These are phyloP conservation scores for Chaetomium cochliodes DNA, from an alignment of 495 filamentous ascomycete species.

Conservation along the genomic window DNA sequence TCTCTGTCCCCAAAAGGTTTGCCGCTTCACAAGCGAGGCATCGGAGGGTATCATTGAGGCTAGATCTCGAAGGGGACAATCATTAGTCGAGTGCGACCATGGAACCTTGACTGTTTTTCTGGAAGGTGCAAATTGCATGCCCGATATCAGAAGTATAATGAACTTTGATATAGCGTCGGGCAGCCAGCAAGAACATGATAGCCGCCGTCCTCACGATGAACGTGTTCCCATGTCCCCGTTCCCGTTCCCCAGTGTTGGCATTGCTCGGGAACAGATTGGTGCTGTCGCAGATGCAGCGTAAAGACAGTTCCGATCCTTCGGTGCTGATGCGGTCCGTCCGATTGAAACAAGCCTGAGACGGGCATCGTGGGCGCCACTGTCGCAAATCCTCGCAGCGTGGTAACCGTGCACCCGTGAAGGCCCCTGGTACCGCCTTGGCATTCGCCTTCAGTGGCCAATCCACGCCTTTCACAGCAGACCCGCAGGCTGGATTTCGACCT, in stretches of 20 bases:
- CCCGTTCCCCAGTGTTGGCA: neutral
- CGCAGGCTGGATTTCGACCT: conserved; percentile 5
- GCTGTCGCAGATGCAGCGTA: conserved; percentile 24
- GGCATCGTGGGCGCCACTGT: conserved; percentile 34
- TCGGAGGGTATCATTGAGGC: no score
- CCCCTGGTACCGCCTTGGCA: conserved; percentile 29
- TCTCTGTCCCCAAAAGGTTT: neutral
- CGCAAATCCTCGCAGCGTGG: conserved; percentile 25
- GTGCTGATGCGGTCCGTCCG: conserved; percentile 30
- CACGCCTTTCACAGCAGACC: neutral
- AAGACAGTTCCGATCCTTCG: conserved; percentile 21
- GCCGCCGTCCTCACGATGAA: neutral
- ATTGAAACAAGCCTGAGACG: conserved; percentile 41
- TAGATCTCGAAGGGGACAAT: neutral
- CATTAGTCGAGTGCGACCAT: neutral
- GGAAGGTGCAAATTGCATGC: no score
- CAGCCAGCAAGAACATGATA: no score
- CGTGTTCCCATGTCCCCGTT: neutral
- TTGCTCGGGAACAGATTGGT: conserved; percentile 25
- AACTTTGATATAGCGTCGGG: no score
- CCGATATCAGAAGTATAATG: no score
- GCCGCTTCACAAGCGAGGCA: neutral
- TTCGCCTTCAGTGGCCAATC: conserved; percentile 28
- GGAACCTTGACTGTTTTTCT: neutral
- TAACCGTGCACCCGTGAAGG: conserved; percentile 12